phyloP scores from a whole-genome alignment of 2,329 filamentous ascomycete species.

The Pestalotiopsis sp. region DNA sequence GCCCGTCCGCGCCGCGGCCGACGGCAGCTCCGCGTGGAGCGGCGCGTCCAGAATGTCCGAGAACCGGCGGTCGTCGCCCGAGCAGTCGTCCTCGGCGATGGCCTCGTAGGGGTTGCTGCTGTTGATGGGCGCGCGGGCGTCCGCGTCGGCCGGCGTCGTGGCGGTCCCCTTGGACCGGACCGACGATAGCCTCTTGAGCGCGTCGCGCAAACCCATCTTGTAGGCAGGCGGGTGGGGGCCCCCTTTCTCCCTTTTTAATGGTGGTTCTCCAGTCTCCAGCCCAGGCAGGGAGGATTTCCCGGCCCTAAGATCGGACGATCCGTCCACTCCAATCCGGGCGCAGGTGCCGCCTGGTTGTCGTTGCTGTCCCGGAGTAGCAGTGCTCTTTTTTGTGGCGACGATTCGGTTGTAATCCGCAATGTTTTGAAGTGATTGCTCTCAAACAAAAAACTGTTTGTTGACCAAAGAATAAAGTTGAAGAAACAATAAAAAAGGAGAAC shows the following conservation, averaged over 20 bases:
- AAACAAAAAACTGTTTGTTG: too few relatives aligned
- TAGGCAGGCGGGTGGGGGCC: background rate
- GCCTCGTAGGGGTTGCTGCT: background rate
- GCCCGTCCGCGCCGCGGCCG: background rate
- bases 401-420: background rate
- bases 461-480: background rate
- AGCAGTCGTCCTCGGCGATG: background rate
- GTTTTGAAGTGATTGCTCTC: background rate
- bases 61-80: background rate
- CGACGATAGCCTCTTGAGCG: background rate
- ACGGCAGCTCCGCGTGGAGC: background rate
- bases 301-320: too few relatives aligned
- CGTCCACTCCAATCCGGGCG: too few relatives aligned
- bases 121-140: slow-evolving; percentile 1
- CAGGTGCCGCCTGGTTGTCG: too few relatives aligned
- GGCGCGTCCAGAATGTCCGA: background rate
- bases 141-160: background rate
- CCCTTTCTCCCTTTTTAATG: background rate
- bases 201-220: slow-evolving; percentile 9
- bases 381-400: too few relatives aligned
- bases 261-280: background rate
- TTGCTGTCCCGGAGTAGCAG: too few relatives aligned
- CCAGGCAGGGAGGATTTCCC: too few relatives aligned
- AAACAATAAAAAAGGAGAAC: background rate
- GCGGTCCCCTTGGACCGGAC: background rate